Percentiles rank a stretch among this genome's conserved stretches.
These are phyloP conservation scores for Amylostereum chailletii DNA, from an alignment of 1,284 basidiomycete genomes.

Conservation along the genomic window DNA sequence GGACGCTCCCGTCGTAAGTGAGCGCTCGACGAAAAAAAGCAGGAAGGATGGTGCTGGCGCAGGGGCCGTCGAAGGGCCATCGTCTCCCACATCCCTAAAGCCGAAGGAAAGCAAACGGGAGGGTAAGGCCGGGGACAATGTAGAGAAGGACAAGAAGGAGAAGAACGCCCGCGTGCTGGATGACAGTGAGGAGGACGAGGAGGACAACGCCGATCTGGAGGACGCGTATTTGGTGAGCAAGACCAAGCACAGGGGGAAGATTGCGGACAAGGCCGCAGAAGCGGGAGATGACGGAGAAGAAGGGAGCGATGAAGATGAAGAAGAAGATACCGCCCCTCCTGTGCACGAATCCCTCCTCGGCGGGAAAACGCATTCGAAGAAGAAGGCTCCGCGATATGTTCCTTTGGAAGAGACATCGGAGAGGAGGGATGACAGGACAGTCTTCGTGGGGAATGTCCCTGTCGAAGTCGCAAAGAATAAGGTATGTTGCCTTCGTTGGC, in stretches of 20 bases:
- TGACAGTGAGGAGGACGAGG: conserved; percentile 2
- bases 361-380: conserved; percentile 8
- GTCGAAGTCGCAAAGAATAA: conserved; percentile 70
- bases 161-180: conserved; percentile 1
- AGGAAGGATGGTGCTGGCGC: neutral
- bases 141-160: conserved; percentile 7
- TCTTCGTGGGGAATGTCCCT: conserved; percentile 91
- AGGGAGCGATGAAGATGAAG: conserved; percentile 17
- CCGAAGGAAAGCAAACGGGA: conserved; percentile 7
- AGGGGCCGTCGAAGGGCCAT: too few relatives aligned
- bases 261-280: neutral
- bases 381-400: conserved; percentile 31
- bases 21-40: neutral
- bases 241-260: conserved; percentile 5
- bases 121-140: conserved; percentile 5
- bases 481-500: conserved; percentile 30
- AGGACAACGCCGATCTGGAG: conserved; percentile 6
- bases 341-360: conserved; percentile 33
- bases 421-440: conserved; percentile 71
- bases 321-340: conserved; percentile 29
- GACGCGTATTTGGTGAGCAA: conserved; percentile 8
- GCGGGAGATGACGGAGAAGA: conserved; percentile 2
- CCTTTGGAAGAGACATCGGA: conserved; percentile 63
- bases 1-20: conserved; percentile 6
- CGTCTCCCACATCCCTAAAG: neutral